Base-by-base conservation (phyloP, 2,329 filamentous ascomycete genomes). In the Apiospora hydei region DNA sequence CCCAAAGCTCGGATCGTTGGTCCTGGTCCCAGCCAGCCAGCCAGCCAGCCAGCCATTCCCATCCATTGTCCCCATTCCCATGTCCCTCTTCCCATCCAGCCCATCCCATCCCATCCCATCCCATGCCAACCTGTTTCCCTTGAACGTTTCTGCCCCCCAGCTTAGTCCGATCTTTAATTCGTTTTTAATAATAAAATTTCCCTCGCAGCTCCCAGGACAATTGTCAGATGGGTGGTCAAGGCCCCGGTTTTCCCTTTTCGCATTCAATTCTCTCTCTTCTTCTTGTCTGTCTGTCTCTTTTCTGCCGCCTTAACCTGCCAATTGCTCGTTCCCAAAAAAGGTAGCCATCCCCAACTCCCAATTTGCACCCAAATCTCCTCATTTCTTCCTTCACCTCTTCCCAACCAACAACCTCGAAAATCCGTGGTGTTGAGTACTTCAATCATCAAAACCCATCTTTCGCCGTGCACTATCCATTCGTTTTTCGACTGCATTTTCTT, bases 321-420 rank as follows among this genome's bases (percentile, higher is more conserved):
- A 82, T 84, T 82, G 82, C 77, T 81, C 82, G 80, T 81, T 81
- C 76, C 77, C 80, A 79, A 80, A 83, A 85, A 85, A 83, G 81
- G 84, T 84, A 86, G 83, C 83, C 84, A 86, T 88, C 85, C 84
- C 85, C 84, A 83, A 80, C 77, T 75, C 77, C 75, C 79, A 81
- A 82, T 79, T 75, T 79, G 81, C 82, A 81, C 80, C 79, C 77
- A 77, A 77, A 76, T 74, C 75, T 75, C 69, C 79, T 81, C 75
- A 75, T 74, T 76, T 75, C 74, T 74, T 51, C 30, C 75, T 76
- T 74, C 75, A 73, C 76, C 74, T 76, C 77, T 73, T 73, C 70
- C 71, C 71, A 74, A 73, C 76, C 76, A 77, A 78, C 75, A 75
- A 75, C 74, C 74, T 76, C 71, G 74, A 77, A 77, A 77, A 78